Evolutionary conservation across 2,329 filamentous ascomycete species (phyloP).

Genomic region (Colletotrichum chrysophilum): DNA sequence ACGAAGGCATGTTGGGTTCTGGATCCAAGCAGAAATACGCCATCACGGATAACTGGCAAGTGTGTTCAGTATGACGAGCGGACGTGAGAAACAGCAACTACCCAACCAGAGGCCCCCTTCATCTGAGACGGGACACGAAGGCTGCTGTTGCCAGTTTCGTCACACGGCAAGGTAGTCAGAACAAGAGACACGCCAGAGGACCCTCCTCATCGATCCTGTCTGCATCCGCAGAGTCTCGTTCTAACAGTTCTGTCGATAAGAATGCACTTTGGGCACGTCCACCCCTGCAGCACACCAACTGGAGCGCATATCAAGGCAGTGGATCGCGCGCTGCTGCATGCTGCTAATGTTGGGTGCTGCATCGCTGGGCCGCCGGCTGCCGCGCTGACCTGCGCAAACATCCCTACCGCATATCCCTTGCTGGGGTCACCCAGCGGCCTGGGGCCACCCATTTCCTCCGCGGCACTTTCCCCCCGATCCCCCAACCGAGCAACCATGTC

Average conservation of each 20-base stretch:
- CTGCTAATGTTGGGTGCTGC: background rate
- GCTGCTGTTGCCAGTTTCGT: background rate
- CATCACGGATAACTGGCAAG: background rate
- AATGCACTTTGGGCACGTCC: background rate
- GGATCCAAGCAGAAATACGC: background rate
- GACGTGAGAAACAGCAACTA: background rate
- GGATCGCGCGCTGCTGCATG: background rate
- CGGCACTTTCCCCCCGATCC: background rate
- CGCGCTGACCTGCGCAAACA: background rate
- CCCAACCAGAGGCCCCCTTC: background rate
- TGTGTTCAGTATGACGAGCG: background rate
- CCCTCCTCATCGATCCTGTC: background rate
- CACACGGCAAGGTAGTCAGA: background rate
- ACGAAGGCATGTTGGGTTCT: background rate
- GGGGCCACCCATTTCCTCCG: background rate
- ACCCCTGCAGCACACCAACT: background rate
- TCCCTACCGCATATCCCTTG: conserved; percentile 9
- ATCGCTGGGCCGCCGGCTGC: background rate
- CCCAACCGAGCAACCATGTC: background rate
- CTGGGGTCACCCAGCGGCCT: conserved; percentile 1
- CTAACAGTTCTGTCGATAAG: background rate
- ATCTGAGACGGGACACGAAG: background rate
- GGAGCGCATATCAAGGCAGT: background rate
- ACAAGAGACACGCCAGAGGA: conserved; percentile 3
- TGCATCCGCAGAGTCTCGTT: background rate